phyloP scores from a whole-genome alignment of 202 grass and related monocot genomes.

The Schoenoplectus tabernaemontani region DNA sequence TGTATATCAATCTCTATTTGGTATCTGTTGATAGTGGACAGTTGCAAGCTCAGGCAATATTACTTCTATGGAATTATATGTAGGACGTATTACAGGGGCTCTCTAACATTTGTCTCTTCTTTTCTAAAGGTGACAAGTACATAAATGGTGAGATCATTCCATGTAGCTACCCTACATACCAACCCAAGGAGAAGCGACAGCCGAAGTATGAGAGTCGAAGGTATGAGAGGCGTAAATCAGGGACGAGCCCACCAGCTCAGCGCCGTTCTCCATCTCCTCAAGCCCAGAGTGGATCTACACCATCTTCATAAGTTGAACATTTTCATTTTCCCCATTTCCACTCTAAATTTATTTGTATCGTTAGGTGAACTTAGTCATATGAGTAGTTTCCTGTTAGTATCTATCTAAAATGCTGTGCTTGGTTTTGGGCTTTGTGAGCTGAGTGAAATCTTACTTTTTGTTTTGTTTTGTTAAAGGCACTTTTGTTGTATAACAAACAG shows the following conservation, averaged over 20 bases:
- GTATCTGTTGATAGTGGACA: not conserved
- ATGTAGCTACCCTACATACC: slow-evolving; percentile 96
- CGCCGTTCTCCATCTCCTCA: slow-evolving; percentile 43
- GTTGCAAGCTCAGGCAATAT: too few relatives aligned
- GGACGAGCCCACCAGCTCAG: slow-evolving; percentile 35
- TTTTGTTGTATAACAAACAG: not conserved
- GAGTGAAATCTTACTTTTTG: not conserved
- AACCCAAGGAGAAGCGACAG: slow-evolving; percentile 69
- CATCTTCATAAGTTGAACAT: slow-evolving; percentile 64
- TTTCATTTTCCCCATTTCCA: not conserved
- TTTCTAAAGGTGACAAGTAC: slow-evolving; percentile 82
- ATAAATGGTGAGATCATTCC: slow-evolving; percentile 98
- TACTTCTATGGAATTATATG: too few relatives aligned
- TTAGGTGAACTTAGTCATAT: slow-evolving; percentile 4
- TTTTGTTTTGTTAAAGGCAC: not conserved
- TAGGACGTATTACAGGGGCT: too few relatives aligned
- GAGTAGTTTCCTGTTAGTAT: not conserved
- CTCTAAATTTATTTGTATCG: not conserved
- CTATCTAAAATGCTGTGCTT: not conserved
- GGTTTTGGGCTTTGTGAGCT: not conserved
- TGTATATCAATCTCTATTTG: not conserved
- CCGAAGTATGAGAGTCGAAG: slow-evolving; percentile 83
- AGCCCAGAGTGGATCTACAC: slow-evolving; percentile 30
- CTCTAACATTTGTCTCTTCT: not conserved
- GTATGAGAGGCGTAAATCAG: slow-evolving; percentile 67